These are phyloP conservation scores for Fonsecaea erecta DNA, from an alignment of 2,329 filamentous ascomycete species.

Conservation along the genomic window DNA sequence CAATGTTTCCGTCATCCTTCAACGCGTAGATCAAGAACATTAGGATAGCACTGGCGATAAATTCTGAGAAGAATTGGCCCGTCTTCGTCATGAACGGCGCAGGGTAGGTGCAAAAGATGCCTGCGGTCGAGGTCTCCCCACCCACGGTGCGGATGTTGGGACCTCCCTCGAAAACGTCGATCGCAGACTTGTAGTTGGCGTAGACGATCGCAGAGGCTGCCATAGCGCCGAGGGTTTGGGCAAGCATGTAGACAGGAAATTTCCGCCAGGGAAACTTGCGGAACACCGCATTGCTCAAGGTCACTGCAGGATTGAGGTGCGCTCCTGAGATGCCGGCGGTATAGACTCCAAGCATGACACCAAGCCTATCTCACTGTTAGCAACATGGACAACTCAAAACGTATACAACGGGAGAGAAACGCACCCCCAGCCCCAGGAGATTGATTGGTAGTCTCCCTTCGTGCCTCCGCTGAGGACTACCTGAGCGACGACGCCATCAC, in stretches of 20 bases:
- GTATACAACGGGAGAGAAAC: constrained; percentile 21
- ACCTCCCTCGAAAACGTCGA: constrained; percentile 66
- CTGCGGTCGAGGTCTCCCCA: constrained; percentile 64
- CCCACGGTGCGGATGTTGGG: constrained; percentile 65
- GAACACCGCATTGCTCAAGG: constrained; percentile 71
- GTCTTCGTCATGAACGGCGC: constrained; percentile 64
- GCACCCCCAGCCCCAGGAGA: constrained; percentile 57
- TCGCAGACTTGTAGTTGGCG: constrained; percentile 67
- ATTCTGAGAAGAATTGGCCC: constrained; percentile 73
- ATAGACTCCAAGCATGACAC: constrained; percentile 72
- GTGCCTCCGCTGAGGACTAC: constrained; percentile 61
- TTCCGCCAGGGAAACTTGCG: constrained; percentile 71
- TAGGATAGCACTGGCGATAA: constrained; percentile 68
- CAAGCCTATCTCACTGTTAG: constrained; percentile 61
- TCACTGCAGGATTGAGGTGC: constrained; percentile 73
- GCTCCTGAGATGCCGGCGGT: constrained; percentile 63
- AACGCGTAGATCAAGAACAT: constrained; percentile 75
- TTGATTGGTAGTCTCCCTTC: constrained; percentile 57
- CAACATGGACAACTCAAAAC: background rate
- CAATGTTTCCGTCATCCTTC: constrained; percentile 54
- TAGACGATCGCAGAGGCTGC: constrained; percentile 64
- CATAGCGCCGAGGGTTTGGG: constrained; percentile 71
- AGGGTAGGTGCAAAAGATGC: constrained; percentile 75
- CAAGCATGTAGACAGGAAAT: constrained; percentile 69
- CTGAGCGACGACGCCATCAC: constrained; percentile 73